Evolutionary conservation across 2,329 filamentous ascomycete species (phyloP), one percentile per base, ranked within the genome.

Genomic region (Phialophora tarda): DNA sequence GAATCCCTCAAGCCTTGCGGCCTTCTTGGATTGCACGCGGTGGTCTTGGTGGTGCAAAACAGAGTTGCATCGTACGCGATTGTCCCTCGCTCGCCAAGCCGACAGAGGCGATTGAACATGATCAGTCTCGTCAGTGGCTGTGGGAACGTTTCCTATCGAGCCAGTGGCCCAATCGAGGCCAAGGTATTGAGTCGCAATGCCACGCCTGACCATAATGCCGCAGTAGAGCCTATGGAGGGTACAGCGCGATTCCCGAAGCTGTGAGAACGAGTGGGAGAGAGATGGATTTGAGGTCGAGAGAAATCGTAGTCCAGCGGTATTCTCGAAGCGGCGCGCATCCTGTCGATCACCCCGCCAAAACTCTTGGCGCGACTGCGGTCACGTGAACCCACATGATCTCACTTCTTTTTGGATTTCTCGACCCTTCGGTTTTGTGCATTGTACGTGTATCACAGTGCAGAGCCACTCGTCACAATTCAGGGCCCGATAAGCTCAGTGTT

Each of bases 1-100:
- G 62, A 59, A 23, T n/a, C 24, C 4, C 1, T 41, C 21, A 56
- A 61, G 57, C 57, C 56, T 65, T 65, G 26, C 44, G 50, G 55
- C 2, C 24, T 28, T n/a, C 38, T 56, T 65, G 41, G 63, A 57
- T 34, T 56, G 11, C 10, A 17, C 26, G n/a, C 38, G 30, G 24
- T 26, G 10, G 34, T 50, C 57, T 48, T 60, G 56, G 62, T 24
- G 50, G 57, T 51, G 57, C 51, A 47, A 44, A 26, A 55, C 63
- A 56, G 41, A 55, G 56, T 59, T 48, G 34, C 57, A 65, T 55
- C n/a, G 63, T 17, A 41, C 51, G 38, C 10, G 23, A 21, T 51
- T 51, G 48, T 48, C 11, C 14, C 24, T 59, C 41, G 17, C 14
- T 59, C 5, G 56, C 38, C 55, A 58, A 58, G 55, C n/a, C 4